Evolutionary conservation across 2,329 filamentous ascomycete genomes (phyloP).

Genomic region (Cladosporium sp.): DNA sequence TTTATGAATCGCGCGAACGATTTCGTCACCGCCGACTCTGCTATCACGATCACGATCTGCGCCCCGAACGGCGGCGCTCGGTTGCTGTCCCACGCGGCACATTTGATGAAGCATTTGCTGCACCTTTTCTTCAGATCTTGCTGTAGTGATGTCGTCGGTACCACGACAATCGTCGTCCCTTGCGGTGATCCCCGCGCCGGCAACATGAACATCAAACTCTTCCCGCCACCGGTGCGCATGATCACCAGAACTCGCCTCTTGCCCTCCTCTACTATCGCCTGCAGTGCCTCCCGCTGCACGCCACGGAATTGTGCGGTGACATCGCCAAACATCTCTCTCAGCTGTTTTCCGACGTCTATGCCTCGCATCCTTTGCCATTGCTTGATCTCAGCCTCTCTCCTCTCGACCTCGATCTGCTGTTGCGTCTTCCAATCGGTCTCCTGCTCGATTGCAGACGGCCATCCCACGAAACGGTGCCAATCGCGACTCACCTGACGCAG

Average conservation of each 20-base stretch:
- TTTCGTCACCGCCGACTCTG: conserved; percentile 10
- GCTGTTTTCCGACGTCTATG: not conserved
- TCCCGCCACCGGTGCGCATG: not conserved
- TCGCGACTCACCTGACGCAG: conserved; percentile 3
- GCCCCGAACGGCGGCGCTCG: not conserved
- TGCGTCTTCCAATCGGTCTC: not conserved
- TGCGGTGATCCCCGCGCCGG: not conserved
- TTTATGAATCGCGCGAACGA: conserved; percentile 2
- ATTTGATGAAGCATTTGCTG: not conserved
- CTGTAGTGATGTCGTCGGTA: conserved; percentile 3
- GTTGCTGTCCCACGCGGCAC: not conserved
- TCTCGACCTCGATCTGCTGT: no score
- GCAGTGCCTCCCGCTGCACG: not conserved
- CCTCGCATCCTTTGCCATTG: not conserved
- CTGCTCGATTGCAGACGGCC: conserved; percentile 7
- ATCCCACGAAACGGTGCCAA: conserved; percentile 5
- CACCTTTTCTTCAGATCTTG: not conserved
- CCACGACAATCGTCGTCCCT: conserved; percentile 8
- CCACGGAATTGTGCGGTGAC: not conserved
- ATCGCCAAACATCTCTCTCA: not conserved
- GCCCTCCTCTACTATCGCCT: not conserved
- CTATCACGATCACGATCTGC: conserved; percentile 8
- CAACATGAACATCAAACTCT: conserved; percentile 18
- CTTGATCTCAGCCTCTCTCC: not conserved
- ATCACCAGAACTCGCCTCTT: conserved; percentile 1